Conservation (phyloP, 768 basidiomycete genomes). For the Gloeophyllum trabeum region DNA sequence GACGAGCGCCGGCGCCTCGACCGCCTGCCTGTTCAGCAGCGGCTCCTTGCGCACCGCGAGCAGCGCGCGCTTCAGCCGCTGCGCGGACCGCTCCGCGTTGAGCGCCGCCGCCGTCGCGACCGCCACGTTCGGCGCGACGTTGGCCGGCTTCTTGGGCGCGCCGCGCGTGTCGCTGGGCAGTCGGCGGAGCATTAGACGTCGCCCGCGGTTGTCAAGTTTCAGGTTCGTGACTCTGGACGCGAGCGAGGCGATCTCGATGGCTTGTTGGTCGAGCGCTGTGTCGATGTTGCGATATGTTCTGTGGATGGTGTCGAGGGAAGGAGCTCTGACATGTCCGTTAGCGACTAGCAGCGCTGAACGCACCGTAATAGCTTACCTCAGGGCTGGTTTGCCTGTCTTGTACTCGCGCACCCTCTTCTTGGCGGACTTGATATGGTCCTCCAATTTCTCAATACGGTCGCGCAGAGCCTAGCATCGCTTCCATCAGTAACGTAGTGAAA, state of each 20-base stretch:
- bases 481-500: conserved; percentile 5
- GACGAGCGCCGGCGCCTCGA: conserved; percentile 15
- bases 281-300: conserved; percentile 83
- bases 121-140: conserved; percentile 53
- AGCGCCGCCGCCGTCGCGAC: conserved; percentile 71
- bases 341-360: background rate
- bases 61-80: conserved; percentile 58
- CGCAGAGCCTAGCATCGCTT: conserved; percentile 39
- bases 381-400: conserved; percentile 45
- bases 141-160: background rate
- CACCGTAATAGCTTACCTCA: conserved; percentile 51
- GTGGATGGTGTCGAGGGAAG: conserved; percentile 76
- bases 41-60: conserved; percentile 51
- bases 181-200: conserved; percentile 27
- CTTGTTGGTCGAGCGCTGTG: conserved; percentile 51
- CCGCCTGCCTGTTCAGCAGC: conserved; percentile 48
- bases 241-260: conserved; percentile 38
- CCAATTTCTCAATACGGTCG: conserved; percentile 70
- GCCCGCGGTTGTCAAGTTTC: conserved; percentile 23
- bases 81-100: conserved; percentile 68
- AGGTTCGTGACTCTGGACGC: conserved; percentile 41
- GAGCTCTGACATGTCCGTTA: no score
- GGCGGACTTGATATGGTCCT: conserved; percentile 54
- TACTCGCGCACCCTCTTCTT: conserved; percentile 60
- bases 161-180: background rate